Conservation (phyloP, 2,329 filamentous ascomycete genomes). For the Akanthomyces dipterigenus region DNA sequence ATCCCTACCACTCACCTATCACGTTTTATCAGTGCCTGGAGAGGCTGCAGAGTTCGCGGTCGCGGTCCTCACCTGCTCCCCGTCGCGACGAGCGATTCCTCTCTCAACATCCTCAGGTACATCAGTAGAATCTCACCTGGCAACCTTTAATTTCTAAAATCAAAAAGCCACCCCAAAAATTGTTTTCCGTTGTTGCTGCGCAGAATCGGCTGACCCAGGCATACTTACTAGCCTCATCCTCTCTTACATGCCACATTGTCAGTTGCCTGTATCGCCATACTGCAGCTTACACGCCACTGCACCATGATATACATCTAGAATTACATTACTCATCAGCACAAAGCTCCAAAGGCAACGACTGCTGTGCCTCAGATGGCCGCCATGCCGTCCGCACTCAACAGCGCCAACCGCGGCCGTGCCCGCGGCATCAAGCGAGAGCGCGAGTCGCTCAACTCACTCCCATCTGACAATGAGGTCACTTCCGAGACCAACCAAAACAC, state of each 20-base stretch:
- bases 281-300: neutral
- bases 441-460: constrained; percentile 7
- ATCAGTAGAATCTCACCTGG: neutral
- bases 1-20: neutral
- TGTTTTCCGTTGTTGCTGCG: too few species aligned
- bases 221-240: neutral
- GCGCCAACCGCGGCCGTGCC: neutral
- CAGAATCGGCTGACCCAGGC: neutral
- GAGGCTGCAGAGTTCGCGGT: neutral
- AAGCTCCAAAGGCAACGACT: neutral
- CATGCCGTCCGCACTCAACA: neutral
- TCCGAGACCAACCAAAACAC: neutral
- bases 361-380: neutral
- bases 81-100: neutral
- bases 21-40: neutral
- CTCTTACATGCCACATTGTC: neutral
- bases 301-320: neutral
- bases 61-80: neutral
- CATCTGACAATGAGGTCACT: constrained; percentile 4
- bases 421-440: constrained; percentile 9
- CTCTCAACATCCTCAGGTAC: neutral
- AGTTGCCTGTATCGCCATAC: neutral
- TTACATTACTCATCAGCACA: neutral
- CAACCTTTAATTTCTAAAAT: neutral
- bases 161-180: neutral